Evolutionary conservation across 192 early-diverging fungal genomes (phyloP).

Genomic region (Lunasporangiospora selenospora): DNA sequence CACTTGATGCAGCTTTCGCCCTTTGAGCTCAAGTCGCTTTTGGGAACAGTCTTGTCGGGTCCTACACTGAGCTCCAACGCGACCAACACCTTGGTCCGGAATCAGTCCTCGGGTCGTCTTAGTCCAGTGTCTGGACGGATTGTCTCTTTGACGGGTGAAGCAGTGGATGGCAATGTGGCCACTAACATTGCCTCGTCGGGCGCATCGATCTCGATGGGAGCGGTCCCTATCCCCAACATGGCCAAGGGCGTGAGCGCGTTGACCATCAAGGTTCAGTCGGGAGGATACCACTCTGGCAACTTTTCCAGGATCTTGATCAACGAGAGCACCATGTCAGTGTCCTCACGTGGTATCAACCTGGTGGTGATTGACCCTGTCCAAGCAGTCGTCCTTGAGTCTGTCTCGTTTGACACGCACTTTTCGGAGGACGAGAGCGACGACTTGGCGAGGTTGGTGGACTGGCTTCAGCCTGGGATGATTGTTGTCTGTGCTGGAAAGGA

Average conservation of each 20-base stretch:
- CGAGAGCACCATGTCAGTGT: constrained; percentile 54
- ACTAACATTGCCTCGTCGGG: constrained; percentile 21
- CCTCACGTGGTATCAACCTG: constrained; percentile 79
- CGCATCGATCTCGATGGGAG: constrained; percentile 17
- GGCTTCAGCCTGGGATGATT: constrained; percentile 69
- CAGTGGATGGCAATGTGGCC: not conserved
- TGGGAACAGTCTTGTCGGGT: constrained; percentile 76
- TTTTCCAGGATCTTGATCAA: constrained; percentile 74
- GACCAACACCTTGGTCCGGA: constrained; percentile 49
- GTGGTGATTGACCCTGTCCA: constrained; percentile 75
- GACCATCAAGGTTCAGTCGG: constrained; percentile 70
- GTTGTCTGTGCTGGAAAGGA: constrained; percentile 70
- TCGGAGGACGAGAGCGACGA: constrained; percentile 66
- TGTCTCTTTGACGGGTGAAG: not conserved
- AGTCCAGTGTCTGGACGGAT: constrained; percentile 33
- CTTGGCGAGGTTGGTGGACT: constrained; percentile 71
- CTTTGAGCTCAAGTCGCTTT: constrained; percentile 77
- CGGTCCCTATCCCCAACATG: constrained; percentile 42
- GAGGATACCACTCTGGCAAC: constrained; percentile 76
- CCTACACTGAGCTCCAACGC: constrained; percentile 55
- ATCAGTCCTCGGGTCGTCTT: constrained; percentile 47
- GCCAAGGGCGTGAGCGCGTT: constrained; percentile 51
- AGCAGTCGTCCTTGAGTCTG: constrained; percentile 69
- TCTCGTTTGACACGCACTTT: constrained; percentile 79
- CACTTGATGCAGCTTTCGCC: constrained; percentile 83